Evolutionary conservation across 768 basidiomycete genomes (phyloP), one percentile per base, ranked within the genome.

Genomic region (Mycena vulgaris): DNA sequence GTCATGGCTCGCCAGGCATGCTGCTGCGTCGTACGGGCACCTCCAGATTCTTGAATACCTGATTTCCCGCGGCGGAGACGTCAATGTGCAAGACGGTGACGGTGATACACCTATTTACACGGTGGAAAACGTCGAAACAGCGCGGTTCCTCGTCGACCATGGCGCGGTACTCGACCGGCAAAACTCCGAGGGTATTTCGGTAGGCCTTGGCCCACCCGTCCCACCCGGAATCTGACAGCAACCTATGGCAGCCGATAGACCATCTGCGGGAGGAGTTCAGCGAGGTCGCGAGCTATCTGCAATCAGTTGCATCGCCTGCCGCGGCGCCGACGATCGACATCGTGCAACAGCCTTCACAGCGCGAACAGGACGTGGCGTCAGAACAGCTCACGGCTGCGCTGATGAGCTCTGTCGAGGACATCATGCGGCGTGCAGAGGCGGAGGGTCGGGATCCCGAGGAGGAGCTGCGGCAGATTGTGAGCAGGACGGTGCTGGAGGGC

Each of bases 41-140:
- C 78, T 93, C 11, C 81, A 92, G 53, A 79, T 96, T 47, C 83
- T 98, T 37, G 86, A 90, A 17, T 97, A 95, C 81, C 89, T 98
- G 65, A 83, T 96, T 65, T 88, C 90, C 17, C 85, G 85, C 78
- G 94, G 96, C 19, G 96, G 96, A 58, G 88, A 97, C 77, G 93
- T 96, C 66, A 96, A 98, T 77, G 80, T 96, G 69, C 87, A 89
- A 1, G 96, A 98, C 78, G 85, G 85, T 60, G 96, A 98, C 76
- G 94, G 94, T 11, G 96, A 98, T 79, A 97, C 96, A 13, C 96
- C 96, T 13, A 83, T 98, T 21, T 97, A 94, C 84, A 94, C 94
- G 28, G 95, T 95, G 52, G 96, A 98, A 81, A 88, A 89, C 78
- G 75, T 94, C 47, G 88, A 91, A 68, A 93, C 93, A 0, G 96